Base-by-base conservation (phyloP, 2,329 filamentous ascomycete genomes). In the Colletotrichum incanum region DNA sequence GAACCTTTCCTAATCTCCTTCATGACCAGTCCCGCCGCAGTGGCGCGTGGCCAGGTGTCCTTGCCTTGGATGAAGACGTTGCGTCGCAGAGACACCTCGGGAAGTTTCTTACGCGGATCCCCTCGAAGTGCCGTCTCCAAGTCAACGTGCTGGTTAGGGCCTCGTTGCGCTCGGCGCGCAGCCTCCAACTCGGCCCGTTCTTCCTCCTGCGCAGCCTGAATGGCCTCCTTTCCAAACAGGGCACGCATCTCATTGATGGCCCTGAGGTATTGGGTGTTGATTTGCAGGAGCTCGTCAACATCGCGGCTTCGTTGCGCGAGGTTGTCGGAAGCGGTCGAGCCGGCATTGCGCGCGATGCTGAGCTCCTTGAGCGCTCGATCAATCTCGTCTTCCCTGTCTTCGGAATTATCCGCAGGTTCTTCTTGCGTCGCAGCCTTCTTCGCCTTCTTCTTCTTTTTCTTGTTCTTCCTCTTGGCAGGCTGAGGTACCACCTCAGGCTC, bases 21-120 rank as follows among this genome's bases (percentile, higher is more conserved):
- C 95, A 99, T 98, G 11, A 91, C 92, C 67, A 99, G 85, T 0
- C 96, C 96, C 20, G 93, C 94, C 43, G 93, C 92, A 1, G 94
- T 90, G 63, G 92, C 91, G 41, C 90, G 87, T 4, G 95, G 95
- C 95, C 95, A 98, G 62, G 93, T 91, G 74, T 96, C 94, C 78
- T 94, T 95, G 59, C 94, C 94, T 76, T 95, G 93, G 72, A 97
- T 91, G 78, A 98, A 96, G 16, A 94, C 88, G 78, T 98, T 98
- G 45, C 93, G 89, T 55, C 93, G 89, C 39, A 94, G 85, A 26
- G 93, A 91, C 41, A 94, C 86, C 64, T 94, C 92, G 1, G 91
- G 90, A 63, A 96, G 86, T 76, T 89, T 91, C 76, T 90, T 88
- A 1, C 88, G 87, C 31, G 90, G 87, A 20, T 88, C 88, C 6